Evolutionary conservation across 2,329 filamentous ascomycete species (phyloP), one percentile per base, ranked within the genome.

Genomic region (Pyricularia sp.): DNA sequence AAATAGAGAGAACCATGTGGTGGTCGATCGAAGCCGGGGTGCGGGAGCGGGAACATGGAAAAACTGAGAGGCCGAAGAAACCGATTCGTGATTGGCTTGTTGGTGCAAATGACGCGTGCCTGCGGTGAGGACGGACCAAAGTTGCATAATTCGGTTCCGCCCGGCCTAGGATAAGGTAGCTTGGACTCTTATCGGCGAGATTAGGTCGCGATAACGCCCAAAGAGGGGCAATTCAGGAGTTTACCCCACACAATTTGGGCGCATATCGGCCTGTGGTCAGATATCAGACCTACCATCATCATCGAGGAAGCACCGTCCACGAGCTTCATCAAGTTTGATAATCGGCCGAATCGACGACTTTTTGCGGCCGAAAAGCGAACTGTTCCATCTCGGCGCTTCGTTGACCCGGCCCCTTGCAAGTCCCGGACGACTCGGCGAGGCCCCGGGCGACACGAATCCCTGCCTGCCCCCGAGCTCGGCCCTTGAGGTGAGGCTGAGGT

Each of bases 161-260:
- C 42, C 42, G 42, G 42, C 42, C 42, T 50, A 50, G 59, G 59
- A 63, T 63, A 63, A 26, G 23, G 26, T 28, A 63, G 14, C 25
- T 23, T 28, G 25, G 9, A 30, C 10, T 12, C 58, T 61, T 63
- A 63, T 63, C 59, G 11, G 25, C 59, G 14, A 63, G 59, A 63
- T 63, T 63, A 63, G 59, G 59, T 63, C 59, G 25, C 59, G 59
- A 63, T 63, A 63, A 63, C 59, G 26, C 12, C 25, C 25, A 28
- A 55, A 63, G 59, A 63, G 59, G 26, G 59, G 59, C 59, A 63
- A 63, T 63, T 63, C 59, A 63, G 59, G 59, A 63, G 59, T 63
- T 63, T 63, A 63, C 59, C 59, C 59, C 59, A 63, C 59, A 63
- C 59, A 63, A 63, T 63, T 63, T 63, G 59, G 59, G 59, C 59